A percentile compares a stretch with the other conserved stretches of the same genome.
These are phyloP conservation scores for Eurotiales sp. DNA, from an alignment of 2,329 filamentous ascomycete genomes.

Conservation along the genomic window DNA sequence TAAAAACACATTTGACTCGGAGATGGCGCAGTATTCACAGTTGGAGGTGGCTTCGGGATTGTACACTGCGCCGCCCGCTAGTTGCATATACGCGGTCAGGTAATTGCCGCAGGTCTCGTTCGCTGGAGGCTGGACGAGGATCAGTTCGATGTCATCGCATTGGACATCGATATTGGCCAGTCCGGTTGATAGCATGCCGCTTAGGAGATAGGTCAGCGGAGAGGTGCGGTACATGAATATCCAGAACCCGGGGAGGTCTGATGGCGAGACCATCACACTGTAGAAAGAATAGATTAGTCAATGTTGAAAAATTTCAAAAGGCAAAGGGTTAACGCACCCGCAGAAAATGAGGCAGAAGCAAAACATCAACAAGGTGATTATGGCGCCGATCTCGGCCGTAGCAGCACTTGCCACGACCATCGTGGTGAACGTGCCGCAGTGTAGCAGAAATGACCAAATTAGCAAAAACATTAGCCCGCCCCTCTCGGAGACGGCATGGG, in stretches of 20 bases:
- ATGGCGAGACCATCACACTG: constrained; percentile 62
- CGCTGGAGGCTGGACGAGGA: constrained; percentile 51
- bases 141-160: constrained; percentile 68
- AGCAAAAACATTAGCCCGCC: constrained; percentile 76
- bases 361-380: constrained; percentile 61
- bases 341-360: constrained; percentile 60
- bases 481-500: constrained; percentile 56
- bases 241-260: constrained; percentile 68
- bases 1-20: constrained; percentile 39
- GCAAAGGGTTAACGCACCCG: background rate
- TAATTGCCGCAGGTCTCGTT: constrained; percentile 61
- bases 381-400: constrained; percentile 70
- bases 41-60: constrained; percentile 45
- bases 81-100: constrained; percentile 48
- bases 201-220: constrained; percentile 80
- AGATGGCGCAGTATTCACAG: constrained; percentile 50
- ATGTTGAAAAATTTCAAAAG: too few species aligned
- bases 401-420: constrained; percentile 74
- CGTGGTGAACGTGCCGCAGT: constrained; percentile 69
- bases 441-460: constrained; percentile 72
- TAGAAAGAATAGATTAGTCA: constrained; percentile 61
- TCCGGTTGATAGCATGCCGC: constrained; percentile 66
- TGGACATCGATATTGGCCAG: constrained; percentile 63
- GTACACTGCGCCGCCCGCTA: constrained; percentile 48
- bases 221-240: constrained; percentile 79